phyloP scores from a whole-genome alignment of 176 grass and related monocot species.

The Phyllostachys edulis region DNA sequence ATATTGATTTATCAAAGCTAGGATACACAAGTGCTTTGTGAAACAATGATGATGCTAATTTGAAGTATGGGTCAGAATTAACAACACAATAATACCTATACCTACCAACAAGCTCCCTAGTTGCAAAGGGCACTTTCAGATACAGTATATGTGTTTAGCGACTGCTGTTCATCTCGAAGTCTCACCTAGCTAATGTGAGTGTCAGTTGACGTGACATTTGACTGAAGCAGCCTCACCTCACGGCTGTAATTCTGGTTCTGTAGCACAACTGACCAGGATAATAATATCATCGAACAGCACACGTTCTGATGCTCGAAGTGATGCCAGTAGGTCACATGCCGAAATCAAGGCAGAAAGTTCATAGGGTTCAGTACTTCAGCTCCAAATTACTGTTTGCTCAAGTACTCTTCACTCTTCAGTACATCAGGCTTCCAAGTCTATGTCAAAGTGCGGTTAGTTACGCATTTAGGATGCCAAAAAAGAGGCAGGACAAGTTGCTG shows the following conservation, averaged over 20 bases:
- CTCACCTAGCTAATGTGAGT: neutral
- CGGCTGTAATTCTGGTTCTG: neutral
- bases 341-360: neutral
- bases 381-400: neutral
- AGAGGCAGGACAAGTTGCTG: neutral
- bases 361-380: neutral
- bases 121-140: neutral
- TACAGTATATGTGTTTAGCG: neutral
- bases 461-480: neutral
- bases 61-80: neutral
- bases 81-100: neutral
- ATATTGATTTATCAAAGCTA: slow-evolving; percentile 1
- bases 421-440: neutral
- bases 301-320: neutral
- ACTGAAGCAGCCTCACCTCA: neutral
- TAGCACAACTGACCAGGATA: neutral
- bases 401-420: neutral
- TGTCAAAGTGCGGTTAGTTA: slow-evolving; percentile 1
- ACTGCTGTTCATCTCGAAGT: neutral
- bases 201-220: neutral
- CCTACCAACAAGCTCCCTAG: neutral
- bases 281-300: neutral
- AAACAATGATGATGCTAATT: neutral
- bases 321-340: neutral
- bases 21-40: neutral